Conservation (phyloP, 2,329 filamentous ascomycete genomes). For the Pseudogymnoascus sp. region DNA sequence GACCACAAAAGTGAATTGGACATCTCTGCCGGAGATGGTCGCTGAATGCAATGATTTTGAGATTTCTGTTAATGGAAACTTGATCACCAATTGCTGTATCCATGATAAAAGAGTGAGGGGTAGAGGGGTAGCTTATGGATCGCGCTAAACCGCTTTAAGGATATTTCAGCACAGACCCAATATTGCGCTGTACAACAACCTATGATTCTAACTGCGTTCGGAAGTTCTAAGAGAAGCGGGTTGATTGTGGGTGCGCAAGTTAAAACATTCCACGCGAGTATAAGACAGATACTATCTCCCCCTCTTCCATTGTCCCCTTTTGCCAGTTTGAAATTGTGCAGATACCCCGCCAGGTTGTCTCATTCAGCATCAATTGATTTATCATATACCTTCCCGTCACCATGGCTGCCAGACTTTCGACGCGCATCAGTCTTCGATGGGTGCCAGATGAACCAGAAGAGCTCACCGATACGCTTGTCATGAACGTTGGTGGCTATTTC, state of each 20-base stretch:
- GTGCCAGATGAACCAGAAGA: constrained; percentile 33
- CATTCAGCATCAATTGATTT: neutral
- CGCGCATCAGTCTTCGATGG: constrained; percentile 36
- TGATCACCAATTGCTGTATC: too few species aligned
- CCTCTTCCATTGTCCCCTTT: neutral
- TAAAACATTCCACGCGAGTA: neutral
- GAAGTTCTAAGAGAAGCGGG: neutral
- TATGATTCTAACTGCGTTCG: neutral
- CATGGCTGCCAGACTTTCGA: constrained; percentile 27
- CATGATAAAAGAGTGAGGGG: too few species aligned
- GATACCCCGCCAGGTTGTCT: neutral
- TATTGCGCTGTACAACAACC: neutral
- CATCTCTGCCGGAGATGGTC: too few species aligned
- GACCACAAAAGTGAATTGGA: too few species aligned
- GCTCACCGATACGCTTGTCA: constrained; percentile 35
- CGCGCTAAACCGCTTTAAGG: too few species aligned
- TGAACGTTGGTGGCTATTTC: constrained; percentile 35
- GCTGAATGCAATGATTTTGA: too few species aligned
- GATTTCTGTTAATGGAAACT: too few species aligned
- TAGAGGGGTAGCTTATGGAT: too few species aligned
- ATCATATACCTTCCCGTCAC: neutral
- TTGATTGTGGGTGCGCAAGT: neutral
- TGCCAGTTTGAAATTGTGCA: neutral
- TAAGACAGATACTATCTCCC: neutral
- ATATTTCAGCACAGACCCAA: too few species aligned